Evolutionary conservation across 768 basidiomycete species (phyloP).

Genomic region (Amyloporia xantha): DNA sequence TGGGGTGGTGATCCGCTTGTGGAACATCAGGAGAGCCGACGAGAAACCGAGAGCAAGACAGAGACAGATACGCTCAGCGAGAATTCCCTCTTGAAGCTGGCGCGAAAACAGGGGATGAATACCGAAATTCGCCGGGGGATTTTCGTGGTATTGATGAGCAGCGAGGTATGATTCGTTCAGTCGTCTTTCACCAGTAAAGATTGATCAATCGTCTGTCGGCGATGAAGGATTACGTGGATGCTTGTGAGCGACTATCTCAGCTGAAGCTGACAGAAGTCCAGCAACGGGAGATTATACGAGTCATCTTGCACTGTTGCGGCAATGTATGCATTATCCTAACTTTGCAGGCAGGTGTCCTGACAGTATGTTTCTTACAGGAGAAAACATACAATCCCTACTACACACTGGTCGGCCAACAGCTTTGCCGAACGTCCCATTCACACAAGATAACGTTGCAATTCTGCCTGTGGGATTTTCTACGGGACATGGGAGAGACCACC

Average conservation of each 20-base stretch:
- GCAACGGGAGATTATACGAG: slow-evolving; percentile 91
- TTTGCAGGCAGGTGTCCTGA: no score
- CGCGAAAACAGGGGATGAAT: slow-evolving; percentile 96
- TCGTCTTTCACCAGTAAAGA: not conserved
- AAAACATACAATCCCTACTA: slow-evolving; percentile 95
- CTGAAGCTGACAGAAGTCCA: slow-evolving; percentile 83
- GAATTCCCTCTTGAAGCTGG: slow-evolving; percentile 63
- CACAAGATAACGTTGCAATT: slow-evolving; percentile 93
- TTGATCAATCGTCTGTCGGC: not conserved
- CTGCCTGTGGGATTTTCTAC: slow-evolving; percentile 93
- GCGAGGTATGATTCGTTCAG: slow-evolving; percentile 75
- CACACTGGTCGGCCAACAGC: slow-evolving; percentile 77
- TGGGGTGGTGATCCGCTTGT: slow-evolving; percentile 91
- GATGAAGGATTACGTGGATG: slow-evolving; percentile 91
- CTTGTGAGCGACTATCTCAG: slow-evolving; percentile 82
- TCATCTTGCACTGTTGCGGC: slow-evolving; percentile 87
- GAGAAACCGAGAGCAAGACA: slow-evolving; percentile 20
- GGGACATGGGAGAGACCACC: slow-evolving; percentile 77
- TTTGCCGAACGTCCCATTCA: slow-evolving; percentile 72
- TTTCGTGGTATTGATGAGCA: slow-evolving; percentile 93
- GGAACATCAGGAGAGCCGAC: slow-evolving; percentile 48
- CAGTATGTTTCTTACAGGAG: no score
- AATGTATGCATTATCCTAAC: slow-evolving; percentile 53
- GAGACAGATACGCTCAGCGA: slow-evolving; percentile 25
- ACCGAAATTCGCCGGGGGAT: slow-evolving; percentile 89